Evolutionary conservation across 2,329 filamentous ascomycete species (phyloP), one percentile per base, ranked within the genome.

Genomic region (Ophiostoma perfectum): DNA sequence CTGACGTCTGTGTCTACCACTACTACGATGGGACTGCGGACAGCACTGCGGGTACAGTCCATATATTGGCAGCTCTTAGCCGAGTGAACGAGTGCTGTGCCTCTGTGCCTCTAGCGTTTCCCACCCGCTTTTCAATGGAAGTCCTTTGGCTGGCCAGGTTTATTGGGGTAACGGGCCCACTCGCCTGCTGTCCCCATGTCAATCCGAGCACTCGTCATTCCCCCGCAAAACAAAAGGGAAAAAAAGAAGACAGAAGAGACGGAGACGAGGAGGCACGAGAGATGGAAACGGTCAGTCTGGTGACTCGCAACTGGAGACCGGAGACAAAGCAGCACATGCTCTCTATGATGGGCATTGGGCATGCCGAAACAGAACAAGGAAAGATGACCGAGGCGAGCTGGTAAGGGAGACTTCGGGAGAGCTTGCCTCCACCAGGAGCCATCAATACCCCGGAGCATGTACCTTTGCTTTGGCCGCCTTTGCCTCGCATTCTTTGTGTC

Each of bases 81-180:
- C 42, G 63, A 47, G 39, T 47, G 12, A 27, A 27, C 27, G 27
- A 27, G 27, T 27, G 27, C 27, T 63, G 38, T 63, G 12, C 27
- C 38, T 63, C 14, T 16, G 27, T 2, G 27, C 27, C 27, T 27
- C 27, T 27, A 55, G 49, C 18, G 49, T 27, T 8, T 27, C 1
- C 41, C 27, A 6, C 42, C 12, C 27, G 65, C 52, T 66, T 65
- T 62, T 18, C 66, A 70, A 67, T 58, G 14, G 55, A 12, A 14
- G 55, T 52, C 14, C 49, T 66, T 12, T 69, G 66, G 66, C 66
- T 67, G 66, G 68, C 49, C 49, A 63, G 8, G 9, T 38, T 62
- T 62, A 47, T 67, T 69, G 68, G 68, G 65, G 68, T 67, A 67
- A 16, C 12, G 2, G 42, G 27, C 47, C 47, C 63, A 63, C 18